Evolutionary conservation across 2,329 filamentous ascomycete species (phyloP).

Genomic region (Arthrobotrys sphaeroides): DNA sequence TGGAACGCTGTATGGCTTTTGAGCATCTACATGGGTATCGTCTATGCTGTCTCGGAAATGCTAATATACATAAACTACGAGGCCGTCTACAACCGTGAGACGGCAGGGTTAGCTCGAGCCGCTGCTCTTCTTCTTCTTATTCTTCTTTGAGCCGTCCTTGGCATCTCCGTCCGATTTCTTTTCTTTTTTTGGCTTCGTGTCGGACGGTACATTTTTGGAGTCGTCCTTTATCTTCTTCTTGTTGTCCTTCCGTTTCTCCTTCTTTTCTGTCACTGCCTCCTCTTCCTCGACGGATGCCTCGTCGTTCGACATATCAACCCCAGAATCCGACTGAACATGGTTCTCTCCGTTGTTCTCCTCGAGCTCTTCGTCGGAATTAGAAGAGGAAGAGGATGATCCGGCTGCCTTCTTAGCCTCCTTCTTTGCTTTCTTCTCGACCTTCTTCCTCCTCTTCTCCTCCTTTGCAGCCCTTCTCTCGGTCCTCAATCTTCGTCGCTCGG

Average conservation of each 20-base stretch:
- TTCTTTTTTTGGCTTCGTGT: slow-evolving; percentile 5
- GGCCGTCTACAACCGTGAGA: background rate
- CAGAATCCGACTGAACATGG: slow-evolving; percentile 37
- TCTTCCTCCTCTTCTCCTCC: slow-evolving; percentile 6
- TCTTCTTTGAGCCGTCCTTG: slow-evolving; percentile 22
- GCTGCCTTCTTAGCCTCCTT: slow-evolving; percentile 3
- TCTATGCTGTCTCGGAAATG: background rate
- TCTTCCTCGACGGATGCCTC: slow-evolving; percentile 31
- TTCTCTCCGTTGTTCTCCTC: background rate
- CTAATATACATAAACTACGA: background rate
- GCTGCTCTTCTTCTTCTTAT: background rate
- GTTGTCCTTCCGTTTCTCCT: background rate
- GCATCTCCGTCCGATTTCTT: slow-evolving; percentile 7
- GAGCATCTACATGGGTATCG: background rate
- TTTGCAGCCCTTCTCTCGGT: slow-evolving; percentile 27
- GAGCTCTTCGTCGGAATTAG: background rate
- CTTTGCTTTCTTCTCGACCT: slow-evolving; percentile 24
- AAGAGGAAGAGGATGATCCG: background rate
- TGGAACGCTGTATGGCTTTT: background rate
- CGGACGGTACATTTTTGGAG: background rate
- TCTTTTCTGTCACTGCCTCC: background rate
- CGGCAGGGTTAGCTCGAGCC: background rate
- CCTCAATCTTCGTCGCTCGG: slow-evolving; percentile 27
- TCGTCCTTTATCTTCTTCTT: slow-evolving; percentile 2
- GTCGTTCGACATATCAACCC: slow-evolving; percentile 48